Evolutionary conservation across 495 filamentous ascomycete genomes (phyloP).

Genomic region (Lophiostoma macrostomum): DNA sequence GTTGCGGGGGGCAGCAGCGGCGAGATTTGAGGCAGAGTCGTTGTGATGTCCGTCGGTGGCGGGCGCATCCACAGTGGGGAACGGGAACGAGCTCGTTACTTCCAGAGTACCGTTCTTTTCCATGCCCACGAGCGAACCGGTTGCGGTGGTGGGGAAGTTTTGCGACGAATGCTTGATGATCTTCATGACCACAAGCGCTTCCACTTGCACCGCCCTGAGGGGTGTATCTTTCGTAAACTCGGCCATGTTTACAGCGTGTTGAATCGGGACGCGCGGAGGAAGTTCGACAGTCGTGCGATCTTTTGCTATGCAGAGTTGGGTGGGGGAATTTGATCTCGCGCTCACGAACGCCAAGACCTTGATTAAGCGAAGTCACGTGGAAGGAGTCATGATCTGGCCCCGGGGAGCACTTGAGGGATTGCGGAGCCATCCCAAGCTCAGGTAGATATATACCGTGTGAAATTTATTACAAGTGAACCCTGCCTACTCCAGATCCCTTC

Average conservation of each 20-base stretch:
- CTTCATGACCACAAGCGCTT: slow-evolving; percentile 91
- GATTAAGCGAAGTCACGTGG: slow-evolving; percentile 5
- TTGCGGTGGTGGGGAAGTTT: slow-evolving; percentile 83
- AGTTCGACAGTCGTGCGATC: too few species aligned
- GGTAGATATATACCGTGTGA: too few species aligned
- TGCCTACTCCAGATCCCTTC: too few species aligned
- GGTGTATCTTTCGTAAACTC: slow-evolving; percentile 28
- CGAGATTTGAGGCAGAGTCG: slow-evolving; percentile 65
- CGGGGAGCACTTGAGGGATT: too few species aligned
- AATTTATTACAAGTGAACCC: too few species aligned
- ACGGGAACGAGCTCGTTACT: slow-evolving; percentile 92
- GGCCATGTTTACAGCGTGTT: slow-evolving; percentile 19
- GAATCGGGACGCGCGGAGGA: background rate
- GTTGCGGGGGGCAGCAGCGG: slow-evolving; percentile 83
- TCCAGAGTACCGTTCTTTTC: slow-evolving; percentile 78
- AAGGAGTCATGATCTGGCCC: background rate
- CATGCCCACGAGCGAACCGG: slow-evolving; percentile 89
- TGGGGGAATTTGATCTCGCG: too few species aligned
- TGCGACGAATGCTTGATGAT: slow-evolving; percentile 90
- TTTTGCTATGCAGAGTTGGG: too few species aligned
- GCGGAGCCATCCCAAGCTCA: too few species aligned
- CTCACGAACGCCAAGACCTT: slow-evolving; percentile 9
- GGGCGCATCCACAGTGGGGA: slow-evolving; percentile 78
- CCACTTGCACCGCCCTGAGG: slow-evolving; percentile 62
- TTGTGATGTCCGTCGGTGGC: slow-evolving; percentile 71